phyloP scores from a whole-genome alignment of 2,329 filamentous ascomycete genomes.

The Aspergillus cejpii region DNA sequence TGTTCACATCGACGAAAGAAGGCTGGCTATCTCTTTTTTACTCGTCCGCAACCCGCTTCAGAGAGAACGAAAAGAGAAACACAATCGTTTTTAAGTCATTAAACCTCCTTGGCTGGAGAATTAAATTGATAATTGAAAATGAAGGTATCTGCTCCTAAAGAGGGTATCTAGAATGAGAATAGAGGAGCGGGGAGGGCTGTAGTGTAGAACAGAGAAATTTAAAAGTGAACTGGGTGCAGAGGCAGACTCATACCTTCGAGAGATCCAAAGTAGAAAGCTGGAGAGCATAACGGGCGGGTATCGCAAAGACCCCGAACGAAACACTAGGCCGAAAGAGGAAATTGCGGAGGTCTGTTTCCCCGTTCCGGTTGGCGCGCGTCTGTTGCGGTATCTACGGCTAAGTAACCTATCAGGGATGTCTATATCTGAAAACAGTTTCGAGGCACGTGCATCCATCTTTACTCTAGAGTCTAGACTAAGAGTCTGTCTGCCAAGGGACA shows the following conservation, averaged over 20 bases:
- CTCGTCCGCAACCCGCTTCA: conserved; percentile 23
- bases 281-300: conserved; percentile 31
- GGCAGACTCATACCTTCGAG: conserved; percentile 28
- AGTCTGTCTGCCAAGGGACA: not conserved
- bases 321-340: conserved; percentile 31
- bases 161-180: conserved; percentile 10
- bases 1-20: conserved; percentile 27
- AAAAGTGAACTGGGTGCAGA: conserved; percentile 19
- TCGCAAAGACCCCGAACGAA: conserved; percentile 36
- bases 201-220: conserved; percentile 13
- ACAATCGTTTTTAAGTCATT: conserved; percentile 32
- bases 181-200: conserved; percentile 12
- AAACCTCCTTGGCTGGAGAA: conserved; percentile 10
- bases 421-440: not conserved
- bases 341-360: conserved; percentile 25
- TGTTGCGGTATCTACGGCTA: conserved; percentile 2
- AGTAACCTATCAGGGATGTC: conserved; percentile 1
- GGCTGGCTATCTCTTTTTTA: conserved; percentile 19
- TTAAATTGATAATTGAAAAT: conserved; percentile 4
- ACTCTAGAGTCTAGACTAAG: not conserved
- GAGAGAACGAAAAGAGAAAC: conserved; percentile 15
- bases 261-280: conserved; percentile 24
- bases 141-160: conserved; percentile 2
- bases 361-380: conserved; percentile 20
- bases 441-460: conserved; percentile 3